phyloP scores from a whole-genome alignment of 192 early-diverging fungal genomes.

The Entomortierella beljakovae region DNA sequence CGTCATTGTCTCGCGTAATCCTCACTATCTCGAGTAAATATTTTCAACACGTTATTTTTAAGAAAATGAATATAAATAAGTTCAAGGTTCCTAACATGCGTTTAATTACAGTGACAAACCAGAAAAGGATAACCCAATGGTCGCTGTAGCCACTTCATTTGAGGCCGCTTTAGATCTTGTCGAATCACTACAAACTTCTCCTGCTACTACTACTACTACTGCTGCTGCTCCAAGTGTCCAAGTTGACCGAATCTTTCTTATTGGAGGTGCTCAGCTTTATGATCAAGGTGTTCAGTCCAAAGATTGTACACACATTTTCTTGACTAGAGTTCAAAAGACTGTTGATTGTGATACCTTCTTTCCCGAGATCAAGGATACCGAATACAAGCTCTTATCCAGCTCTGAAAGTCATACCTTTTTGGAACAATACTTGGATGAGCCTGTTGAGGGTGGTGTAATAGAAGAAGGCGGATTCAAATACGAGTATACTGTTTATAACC shows the following conservation, averaged over 20 bases:
- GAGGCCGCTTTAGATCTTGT: constrained; percentile 66
- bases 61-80: background rate
- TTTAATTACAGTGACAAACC: constrained; percentile 34
- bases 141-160: constrained; percentile 58
- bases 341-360: constrained; percentile 87
- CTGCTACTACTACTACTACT: background rate
- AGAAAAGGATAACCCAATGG: constrained; percentile 44
- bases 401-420: constrained; percentile 25
- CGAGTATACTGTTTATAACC: constrained; percentile 50
- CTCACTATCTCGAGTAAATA: constrained; percentile 56
- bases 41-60: background rate
- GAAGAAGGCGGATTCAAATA: constrained; percentile 37
- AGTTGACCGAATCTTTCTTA: constrained; percentile 74
- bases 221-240: constrained; percentile 6
- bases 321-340: constrained; percentile 73
- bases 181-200: constrained; percentile 18
- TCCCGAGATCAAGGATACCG: constrained; percentile 62
- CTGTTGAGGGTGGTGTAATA: constrained; percentile 38
- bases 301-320: constrained; percentile 68
- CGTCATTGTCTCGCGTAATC: constrained; percentile 83
- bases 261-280: constrained; percentile 87
- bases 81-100: background rate
- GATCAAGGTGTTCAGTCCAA: constrained; percentile 70
- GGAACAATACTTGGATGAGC: constrained; percentile 32
- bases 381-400: constrained; percentile 21